A percentile compares a stretch with the other conserved stretches of the same genome.
Evolutionary conservation across 2,329 filamentous ascomycete genomes (phyloP).

Genomic region (Nemania sp.): DNA sequence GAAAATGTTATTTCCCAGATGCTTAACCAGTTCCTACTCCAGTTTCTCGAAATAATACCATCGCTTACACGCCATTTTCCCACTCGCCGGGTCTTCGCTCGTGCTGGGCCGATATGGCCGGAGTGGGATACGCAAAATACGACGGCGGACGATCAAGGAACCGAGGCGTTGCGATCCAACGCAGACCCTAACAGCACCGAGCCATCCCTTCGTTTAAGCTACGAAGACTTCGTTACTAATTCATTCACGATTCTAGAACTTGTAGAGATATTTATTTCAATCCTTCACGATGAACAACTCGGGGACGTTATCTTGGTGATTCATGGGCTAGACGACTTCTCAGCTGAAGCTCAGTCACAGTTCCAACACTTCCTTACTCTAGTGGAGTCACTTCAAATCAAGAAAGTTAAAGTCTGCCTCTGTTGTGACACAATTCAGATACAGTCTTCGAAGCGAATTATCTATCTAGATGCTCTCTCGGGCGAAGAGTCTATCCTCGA

Average conservation of each 20-base stretch:
- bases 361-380: background rate
- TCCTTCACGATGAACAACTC: background rate
- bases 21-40: background rate
- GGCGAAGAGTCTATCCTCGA: background rate
- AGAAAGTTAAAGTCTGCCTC: background rate
- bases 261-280: slow-evolving; percentile 1
- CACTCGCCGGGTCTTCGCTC: background rate
- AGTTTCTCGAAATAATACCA: background rate
- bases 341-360: background rate
- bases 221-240: background rate
- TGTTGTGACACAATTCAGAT: background rate
- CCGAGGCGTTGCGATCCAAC: background rate
- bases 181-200: background rate
- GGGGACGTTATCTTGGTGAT: background rate
- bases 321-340: background rate
- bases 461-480: background rate
- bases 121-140: background rate
- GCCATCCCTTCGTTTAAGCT: background rate
- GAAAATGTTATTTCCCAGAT: background rate
- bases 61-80: slow-evolving; percentile 1
- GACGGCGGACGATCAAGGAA: background rate
- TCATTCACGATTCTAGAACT: background rate
- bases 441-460: background rate
- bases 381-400: background rate
- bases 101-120: background rate